Conservation (phyloP, 2,329 filamentous ascomycete species). For the Diaporthe sp. region DNA sequence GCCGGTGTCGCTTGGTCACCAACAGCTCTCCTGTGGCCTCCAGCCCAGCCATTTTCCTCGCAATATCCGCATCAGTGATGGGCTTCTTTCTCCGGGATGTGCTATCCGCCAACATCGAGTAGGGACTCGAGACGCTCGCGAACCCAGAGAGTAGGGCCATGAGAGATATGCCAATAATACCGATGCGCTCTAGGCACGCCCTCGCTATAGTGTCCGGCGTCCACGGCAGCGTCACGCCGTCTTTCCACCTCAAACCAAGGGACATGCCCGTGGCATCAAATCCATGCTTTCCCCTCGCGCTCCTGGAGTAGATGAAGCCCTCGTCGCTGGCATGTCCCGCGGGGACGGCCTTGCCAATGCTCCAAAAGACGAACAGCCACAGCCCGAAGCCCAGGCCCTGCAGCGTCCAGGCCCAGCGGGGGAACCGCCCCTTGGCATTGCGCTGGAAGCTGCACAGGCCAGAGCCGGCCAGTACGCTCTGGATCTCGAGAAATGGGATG, state of each 20-base stretch:
- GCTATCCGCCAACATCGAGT: slow-evolving; percentile 82
- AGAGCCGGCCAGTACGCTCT: slow-evolving; percentile 68
- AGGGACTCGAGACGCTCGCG: slow-evolving; percentile 87
- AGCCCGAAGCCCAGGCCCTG: slow-evolving; percentile 71
- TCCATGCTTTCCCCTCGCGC: slow-evolving; percentile 42
- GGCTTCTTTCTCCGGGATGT: slow-evolving; percentile 63
- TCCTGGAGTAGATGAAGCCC: slow-evolving; percentile 42
- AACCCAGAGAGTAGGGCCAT: slow-evolving; percentile 93
- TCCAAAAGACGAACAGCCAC: slow-evolving; percentile 85
- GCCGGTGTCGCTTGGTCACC: slow-evolving; percentile 77
- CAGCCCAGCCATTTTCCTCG: slow-evolving; percentile 82
- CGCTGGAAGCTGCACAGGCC: slow-evolving; percentile 74
- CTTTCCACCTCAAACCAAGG: slow-evolving; percentile 43
- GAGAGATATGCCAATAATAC: slow-evolving; percentile 85
- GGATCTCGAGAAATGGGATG: slow-evolving; percentile 84
- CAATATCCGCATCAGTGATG: slow-evolving; percentile 80
- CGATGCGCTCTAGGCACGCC: slow-evolving; percentile 76
- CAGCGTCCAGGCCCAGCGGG: slow-evolving; percentile 73
- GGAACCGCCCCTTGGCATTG: slow-evolving; percentile 66
- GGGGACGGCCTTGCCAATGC: slow-evolving; percentile 74
- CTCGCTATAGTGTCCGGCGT: slow-evolving; percentile 56
- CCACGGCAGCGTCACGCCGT: slow-evolving; percentile 33
- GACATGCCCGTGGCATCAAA: slow-evolving; percentile 50
- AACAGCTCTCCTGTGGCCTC: slow-evolving; percentile 86
- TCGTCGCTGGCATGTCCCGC: slow-evolving; percentile 42